Evolutionary conservation across 331 rosid genomes (phyloP).

Genomic region (Acacia pycnantha): DNA sequence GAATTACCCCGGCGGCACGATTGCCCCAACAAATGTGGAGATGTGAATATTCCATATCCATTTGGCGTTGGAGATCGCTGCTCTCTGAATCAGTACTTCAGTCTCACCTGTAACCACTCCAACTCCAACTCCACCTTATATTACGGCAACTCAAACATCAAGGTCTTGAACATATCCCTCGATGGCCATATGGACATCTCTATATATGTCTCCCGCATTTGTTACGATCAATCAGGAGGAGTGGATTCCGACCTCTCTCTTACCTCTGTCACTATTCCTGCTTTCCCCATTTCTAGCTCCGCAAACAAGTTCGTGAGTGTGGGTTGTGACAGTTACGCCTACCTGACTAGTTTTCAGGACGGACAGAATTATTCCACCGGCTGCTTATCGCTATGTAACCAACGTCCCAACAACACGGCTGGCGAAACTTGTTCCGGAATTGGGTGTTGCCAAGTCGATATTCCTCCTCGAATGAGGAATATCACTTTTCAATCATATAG

Average conservation of each 20-base stretch:
- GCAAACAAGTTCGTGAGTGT: no score
- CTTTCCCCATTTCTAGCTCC: conserved; percentile 1
- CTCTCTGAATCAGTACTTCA: not conserved
- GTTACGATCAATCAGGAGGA: not conserved
- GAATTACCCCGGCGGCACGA: rapidly evolving
- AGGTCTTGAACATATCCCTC: not conserved
- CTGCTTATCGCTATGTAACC: conserved; percentile 7
- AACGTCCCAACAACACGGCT: not conserved
- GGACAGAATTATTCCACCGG: not conserved
- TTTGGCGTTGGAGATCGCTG: not conserved
- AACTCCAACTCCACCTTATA: not conserved
- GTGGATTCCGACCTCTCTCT: rapidly evolving
- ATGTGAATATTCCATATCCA: not conserved
- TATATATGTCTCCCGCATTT: not conserved
- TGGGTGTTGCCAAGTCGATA: conserved; percentile 31
- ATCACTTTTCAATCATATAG: not conserved
- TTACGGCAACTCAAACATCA: rapidly evolving
- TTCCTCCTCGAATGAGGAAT: conserved; percentile 1
- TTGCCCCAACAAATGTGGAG: not conserved
- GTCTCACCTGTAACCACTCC: not conserved
- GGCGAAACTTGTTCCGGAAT: conserved; percentile 17
- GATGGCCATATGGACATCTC: not conserved
- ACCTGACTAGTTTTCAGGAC: not conserved
- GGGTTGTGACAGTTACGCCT: conserved; percentile 25
- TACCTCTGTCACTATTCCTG: rapidly evolving